Evolutionary conservation across 768 basidiomycete species (phyloP).

Genomic region (Pleurotus platypus): DNA sequence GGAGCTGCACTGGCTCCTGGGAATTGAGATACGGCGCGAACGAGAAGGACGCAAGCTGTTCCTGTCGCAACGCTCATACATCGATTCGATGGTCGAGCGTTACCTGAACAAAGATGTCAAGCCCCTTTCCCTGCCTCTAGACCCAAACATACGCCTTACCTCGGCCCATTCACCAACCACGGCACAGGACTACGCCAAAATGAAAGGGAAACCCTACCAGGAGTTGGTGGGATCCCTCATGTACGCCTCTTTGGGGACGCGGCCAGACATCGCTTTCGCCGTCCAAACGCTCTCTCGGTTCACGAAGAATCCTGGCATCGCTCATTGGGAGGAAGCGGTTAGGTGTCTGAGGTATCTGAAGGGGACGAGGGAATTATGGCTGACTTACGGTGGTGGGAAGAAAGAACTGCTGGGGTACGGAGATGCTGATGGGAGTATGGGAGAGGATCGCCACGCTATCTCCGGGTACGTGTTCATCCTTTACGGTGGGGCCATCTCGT

Average conservation of each 20-base stretch:
- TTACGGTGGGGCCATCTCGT: constrained; percentile 20
- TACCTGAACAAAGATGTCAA: constrained; percentile 22
- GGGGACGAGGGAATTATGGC: constrained; percentile 8
- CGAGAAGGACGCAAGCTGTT: constrained; percentile 12
- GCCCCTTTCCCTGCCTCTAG: constrained; percentile 23
- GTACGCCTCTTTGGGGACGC: constrained; percentile 23
- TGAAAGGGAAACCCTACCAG: constrained; percentile 22
- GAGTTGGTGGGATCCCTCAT: constrained; percentile 27
- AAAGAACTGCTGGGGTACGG: constrained; percentile 15
- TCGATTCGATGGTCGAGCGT: constrained; percentile 22
- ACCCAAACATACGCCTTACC: constrained; percentile 15
- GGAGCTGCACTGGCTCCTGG: constrained; percentile 24
- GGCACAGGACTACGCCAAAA: constrained; percentile 15
- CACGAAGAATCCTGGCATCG: constrained; percentile 23
- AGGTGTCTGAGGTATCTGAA: constrained; percentile 28
- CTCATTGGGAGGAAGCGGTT: constrained; percentile 4
- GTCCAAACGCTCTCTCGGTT: constrained; percentile 23
- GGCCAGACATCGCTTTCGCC: constrained; percentile 23
- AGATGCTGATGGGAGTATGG: constrained; percentile 18
- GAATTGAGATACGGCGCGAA: constrained; percentile 17
- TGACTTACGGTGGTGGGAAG: constrained; percentile 13
- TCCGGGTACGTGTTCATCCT: constrained; percentile 26
- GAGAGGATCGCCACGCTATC: constrained; percentile 19
- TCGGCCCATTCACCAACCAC: constrained; percentile 16
- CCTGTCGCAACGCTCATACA: constrained; percentile 27